These are phyloP conservation scores for Backusella morwellensis DNA, from an alignment of 192 early-diverging fungal species.

Conservation along the genomic window DNA sequence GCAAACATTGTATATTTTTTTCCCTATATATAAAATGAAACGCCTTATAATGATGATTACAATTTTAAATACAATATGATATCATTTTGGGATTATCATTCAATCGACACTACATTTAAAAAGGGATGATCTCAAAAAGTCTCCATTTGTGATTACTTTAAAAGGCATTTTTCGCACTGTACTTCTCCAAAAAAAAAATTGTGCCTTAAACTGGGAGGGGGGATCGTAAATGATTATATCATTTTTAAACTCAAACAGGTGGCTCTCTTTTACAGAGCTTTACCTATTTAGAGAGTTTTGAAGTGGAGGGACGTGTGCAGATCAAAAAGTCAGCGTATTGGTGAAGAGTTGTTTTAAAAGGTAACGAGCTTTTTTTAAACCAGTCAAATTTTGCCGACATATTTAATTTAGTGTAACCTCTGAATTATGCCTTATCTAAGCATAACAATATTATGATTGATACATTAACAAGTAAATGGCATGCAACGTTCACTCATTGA, in stretches of 20 bases:
- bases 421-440: not conserved
- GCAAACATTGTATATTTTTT: not conserved
- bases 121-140: not conserved
- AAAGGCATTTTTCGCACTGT: not conserved
- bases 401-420: not conserved
- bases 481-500: not conserved
- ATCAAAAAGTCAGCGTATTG: not conserved
- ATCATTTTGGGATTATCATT: not conserved
- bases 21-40: not conserved
- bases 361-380: not conserved
- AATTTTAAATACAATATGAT: not conserved
- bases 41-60: not conserved
- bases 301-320: not conserved
- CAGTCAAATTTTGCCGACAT: not conserved
- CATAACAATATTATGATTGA: not conserved
- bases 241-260: not conserved
- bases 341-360: too few species aligned
- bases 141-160: slow-evolving; percentile 1
- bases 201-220: not conserved
- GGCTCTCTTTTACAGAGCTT: not conserved
- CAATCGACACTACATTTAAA: not conserved
- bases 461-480: not conserved
- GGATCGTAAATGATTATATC: not conserved
- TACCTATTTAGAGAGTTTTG: not conserved
- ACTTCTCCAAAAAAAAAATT: not conserved